phyloP scores from a whole-genome alignment of 2,329 filamentous ascomycete species.

The Apiospora koreana region DNA sequence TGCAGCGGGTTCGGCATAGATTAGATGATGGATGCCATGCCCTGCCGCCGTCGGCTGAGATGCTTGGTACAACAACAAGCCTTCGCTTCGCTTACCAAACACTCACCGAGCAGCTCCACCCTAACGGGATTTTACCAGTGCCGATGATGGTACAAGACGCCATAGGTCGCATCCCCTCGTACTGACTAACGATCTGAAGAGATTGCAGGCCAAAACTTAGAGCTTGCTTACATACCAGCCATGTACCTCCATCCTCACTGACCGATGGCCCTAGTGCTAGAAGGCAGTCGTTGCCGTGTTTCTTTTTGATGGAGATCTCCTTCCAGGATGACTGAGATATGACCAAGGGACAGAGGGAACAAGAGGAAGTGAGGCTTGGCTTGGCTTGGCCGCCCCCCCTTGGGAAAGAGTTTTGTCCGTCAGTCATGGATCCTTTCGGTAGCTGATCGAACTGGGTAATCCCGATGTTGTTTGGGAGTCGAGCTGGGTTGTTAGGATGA shows the following conservation, averaged over 20 bases:
- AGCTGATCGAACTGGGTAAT: not conserved
- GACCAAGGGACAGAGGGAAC: not conserved
- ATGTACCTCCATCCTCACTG: no score
- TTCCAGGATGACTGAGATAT: not conserved
- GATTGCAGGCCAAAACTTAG: not conserved
- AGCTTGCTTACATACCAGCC: not conserved
- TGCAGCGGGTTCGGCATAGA: constrained; percentile 1
- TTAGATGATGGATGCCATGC: constrained; percentile 3
- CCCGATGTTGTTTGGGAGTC: not conserved
- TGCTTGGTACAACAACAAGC: not conserved
- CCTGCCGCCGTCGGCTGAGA: not conserved
- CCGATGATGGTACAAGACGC: not conserved
- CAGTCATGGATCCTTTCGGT: not conserved
- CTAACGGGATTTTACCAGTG: not conserved
- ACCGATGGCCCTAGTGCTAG: not conserved
- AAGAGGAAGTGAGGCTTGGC: not conserved
- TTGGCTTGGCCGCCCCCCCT: not conserved
- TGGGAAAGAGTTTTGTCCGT: not conserved
- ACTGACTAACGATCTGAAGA: constrained; percentile 2
- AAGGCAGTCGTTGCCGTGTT: not conserved
- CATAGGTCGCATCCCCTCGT: not conserved
- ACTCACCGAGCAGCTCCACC: not conserved
- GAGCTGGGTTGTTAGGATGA: not conserved
- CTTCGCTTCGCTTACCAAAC: not conserved
- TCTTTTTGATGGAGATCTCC: not conserved